Evolutionary conservation across 2,329 filamentous ascomycete species (phyloP), one percentile per base, ranked within the genome.

Genomic region (Ophiosphaerella narmari): DNA sequence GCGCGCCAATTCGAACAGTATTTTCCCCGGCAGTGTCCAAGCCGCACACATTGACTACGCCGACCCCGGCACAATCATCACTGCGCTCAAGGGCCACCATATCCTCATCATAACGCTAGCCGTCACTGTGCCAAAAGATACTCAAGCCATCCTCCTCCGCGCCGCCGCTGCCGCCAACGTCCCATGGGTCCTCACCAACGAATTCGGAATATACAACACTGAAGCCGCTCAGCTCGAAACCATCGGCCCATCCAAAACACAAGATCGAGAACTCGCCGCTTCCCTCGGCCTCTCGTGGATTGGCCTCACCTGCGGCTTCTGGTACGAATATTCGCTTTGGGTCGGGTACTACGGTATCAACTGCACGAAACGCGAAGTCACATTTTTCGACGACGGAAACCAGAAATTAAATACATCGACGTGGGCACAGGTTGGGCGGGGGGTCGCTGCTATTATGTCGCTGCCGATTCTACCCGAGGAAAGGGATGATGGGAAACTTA

Each of bases 1-100:
- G 1, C 79, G 81, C 38, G 60, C 21, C 66, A 75, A 73, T 26
- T 79, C 78, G 56, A 74, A 64, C 3, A 68, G 57, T 50, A 71
- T 57, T 0, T 66, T 82, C 3, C 78, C 77, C 7, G 54, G 62
- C 0, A 77, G 69, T 16, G 66, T 80, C 38, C 57, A 62, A 4
- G 62, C 76, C 32, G 73, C 69, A 18, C 65, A 61, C 8, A 74
- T 81, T 49, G 69, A 83, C 70, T 85, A 85, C 65, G 77, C 53
- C n/a, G 59, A 75, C 12, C 69, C 80, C 14, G 70, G 76, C 4
- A 53, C 67, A 9, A 49, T 78, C 21, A 63, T 72, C 13, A 44
- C 59, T 23, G 74, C 71, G 5, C 59, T 77, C 6, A 57, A 58
- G 32, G 71, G 70, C 37, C 72, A 77, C 34, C 66, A 77, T 32